Evolutionary conservation across 2,329 filamentous ascomycete genomes (phyloP), one percentile per base, ranked within the genome.

Genomic region (Magnaporthiopsis poae): DNA sequence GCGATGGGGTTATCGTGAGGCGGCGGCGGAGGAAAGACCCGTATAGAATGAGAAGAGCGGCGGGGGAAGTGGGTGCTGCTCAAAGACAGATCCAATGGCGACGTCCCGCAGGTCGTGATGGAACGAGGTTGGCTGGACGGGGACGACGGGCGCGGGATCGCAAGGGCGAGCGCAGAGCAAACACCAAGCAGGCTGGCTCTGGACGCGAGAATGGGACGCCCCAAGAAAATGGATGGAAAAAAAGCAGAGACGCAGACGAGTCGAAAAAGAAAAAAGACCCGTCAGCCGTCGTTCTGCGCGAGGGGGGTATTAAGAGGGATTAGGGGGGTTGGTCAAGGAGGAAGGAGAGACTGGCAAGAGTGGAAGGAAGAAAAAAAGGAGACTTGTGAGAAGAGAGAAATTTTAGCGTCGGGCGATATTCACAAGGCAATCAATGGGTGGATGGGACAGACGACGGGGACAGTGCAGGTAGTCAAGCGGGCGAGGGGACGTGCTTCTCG

Each of bases 301-400:
- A 65, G 35, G 21, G 36, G 62, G 59, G 60, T 21, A 56, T 56
- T 59, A 65, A 65, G 56, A 65, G 65, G 63, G 52, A 68, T 64
- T 61, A 67, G 64, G 59, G 65, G 35, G 5, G 65, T 60, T 60
- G 66, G 63, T 61, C 66, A 67, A 66, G 62, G 67, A 73, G 64
- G 66, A 67, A 66, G 66, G 66, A 66, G 56, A 64, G 66, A 67
- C 64, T 67, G 64, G 35, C 27, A 63, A 66, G 65, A 63, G 52
- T 33, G 46, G 31, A 65, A 33, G 60, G 36, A 65, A 29, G 61
- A 56, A 46, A 61, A 31, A 46, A 65, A 60, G 35, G 33, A 61
- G 56, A 36, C 56, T 33, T 33, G 21, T 46, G 60, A 63, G 56
- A 21, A 33, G 65, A 62, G 60, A 65, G 66, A 67, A 67, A 67